Percentiles rank a stretch among this genome's conserved stretches.
These are phyloP conservation scores for Pyropia yezoensis DNA, from an alignment of 23 red algal species.

Conservation along the genomic window DNA sequence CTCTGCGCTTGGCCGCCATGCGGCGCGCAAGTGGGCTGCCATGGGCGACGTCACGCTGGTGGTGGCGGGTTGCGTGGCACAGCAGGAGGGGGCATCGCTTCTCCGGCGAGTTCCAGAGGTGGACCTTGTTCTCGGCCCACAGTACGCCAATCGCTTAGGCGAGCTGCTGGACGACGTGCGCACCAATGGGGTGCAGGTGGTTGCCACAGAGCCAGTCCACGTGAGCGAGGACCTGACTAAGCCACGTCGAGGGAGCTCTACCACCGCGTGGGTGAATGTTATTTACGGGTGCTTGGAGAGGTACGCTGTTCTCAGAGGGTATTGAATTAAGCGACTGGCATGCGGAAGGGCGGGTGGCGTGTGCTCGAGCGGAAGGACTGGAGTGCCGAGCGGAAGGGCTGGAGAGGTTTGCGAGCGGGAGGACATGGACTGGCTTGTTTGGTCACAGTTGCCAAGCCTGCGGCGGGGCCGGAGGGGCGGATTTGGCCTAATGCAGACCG, in stretches of 20 bases:
- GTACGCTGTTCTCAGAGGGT: constrained; percentile 59
- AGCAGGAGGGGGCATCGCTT: constrained; percentile 89
- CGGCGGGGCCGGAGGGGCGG: no score
- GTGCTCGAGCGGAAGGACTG: no score
- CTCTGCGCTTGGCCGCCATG: constrained; percentile 60
- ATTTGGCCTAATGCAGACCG: no score
- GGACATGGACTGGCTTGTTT: no score
- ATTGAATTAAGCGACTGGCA: no score
- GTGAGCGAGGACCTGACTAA: constrained; percentile 83
- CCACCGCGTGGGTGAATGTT: constrained; percentile 89
- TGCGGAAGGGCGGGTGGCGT: no score
- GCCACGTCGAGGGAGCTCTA: constrained; percentile 53
- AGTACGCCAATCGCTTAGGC: constrained; percentile 81
- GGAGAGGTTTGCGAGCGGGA: no score
- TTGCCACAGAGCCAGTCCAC: constrained; percentile 87
- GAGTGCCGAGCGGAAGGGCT: no score
- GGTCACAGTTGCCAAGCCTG: no score
- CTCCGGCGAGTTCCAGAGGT: constrained; percentile 88
- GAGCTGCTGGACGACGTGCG: constrained; percentile 82
- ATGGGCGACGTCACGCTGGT: constrained; percentile 61
- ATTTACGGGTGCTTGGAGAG: constrained; percentile 90
- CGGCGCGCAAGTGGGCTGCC: constrained; percentile 36
- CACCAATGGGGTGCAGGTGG: constrained; percentile 70
- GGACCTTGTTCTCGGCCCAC: constrained; percentile 90
- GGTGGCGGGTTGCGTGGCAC: constrained; percentile 94